Percentiles rank a stretch among this genome's conserved stretches.
phyloP scores from a whole-genome alignment of 2,329 filamentous ascomycete genomes.

The Chaetomium sp. region DNA sequence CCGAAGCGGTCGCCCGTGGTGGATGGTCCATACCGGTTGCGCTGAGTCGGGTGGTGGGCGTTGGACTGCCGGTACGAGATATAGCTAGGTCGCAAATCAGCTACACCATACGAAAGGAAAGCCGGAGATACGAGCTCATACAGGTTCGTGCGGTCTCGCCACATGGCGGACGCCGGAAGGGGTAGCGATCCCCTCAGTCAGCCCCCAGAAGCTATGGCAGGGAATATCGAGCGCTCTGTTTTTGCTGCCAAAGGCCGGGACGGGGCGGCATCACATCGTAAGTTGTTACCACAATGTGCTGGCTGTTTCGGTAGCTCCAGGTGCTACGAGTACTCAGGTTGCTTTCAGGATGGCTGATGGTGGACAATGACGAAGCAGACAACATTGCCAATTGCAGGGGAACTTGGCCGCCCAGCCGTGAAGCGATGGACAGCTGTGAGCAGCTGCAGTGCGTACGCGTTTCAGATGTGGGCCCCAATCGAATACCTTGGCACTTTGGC shows the following conservation, averaged over 20 bases:
- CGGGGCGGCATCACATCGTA: conserved; percentile 33
- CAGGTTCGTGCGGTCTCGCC: conserved; percentile 99
- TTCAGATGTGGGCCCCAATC: conserved; percentile 13
- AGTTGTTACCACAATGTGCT: conserved; percentile 28
- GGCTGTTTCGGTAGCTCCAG: conserved; percentile 20
- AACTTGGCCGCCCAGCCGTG: conserved; percentile 1
- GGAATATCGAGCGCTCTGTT: conserved; percentile 23
- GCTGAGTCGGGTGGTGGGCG: conserved; percentile 88
- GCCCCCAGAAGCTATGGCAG: conserved; percentile 19
- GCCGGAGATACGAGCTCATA: conserved; percentile 49
- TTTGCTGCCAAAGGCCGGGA: conserved; percentile 27
- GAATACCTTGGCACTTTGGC: conserved; percentile 2
- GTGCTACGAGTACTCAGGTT: conserved; percentile 11
- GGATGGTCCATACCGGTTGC: conserved; percentile 65
- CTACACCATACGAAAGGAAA: neutral
- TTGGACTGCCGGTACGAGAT: conserved; percentile 99
- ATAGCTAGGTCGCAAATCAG: conserved; percentile 61
- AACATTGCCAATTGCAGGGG: conserved; percentile 25
- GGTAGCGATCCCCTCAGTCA: conserved; percentile 34
- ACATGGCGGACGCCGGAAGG: conserved; percentile 71
- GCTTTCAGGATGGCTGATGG: conserved; percentile 18
- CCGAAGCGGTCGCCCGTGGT: conserved; percentile 48
- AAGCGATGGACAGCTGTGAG: conserved; percentile 12
- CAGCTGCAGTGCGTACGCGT: conserved; percentile 15
- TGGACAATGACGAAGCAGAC: conserved; percentile 30